Base-by-base conservation (phyloP, 2,329 filamentous ascomycete species). In the Fusarium abutilonis region DNA sequence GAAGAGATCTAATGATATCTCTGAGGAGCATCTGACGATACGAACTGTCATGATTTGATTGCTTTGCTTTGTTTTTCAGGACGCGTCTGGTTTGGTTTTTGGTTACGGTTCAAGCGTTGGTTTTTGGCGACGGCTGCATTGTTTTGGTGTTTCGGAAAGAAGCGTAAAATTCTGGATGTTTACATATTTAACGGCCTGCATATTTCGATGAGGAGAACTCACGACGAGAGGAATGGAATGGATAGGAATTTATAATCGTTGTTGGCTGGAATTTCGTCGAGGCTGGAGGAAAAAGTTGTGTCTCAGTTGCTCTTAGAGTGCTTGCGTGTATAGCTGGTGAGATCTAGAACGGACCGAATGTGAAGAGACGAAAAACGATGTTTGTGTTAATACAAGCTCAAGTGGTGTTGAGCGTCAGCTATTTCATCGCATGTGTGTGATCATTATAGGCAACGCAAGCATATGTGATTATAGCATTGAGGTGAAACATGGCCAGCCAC, bases 81-180 rank as follows among this genome's bases (percentile, higher is more conserved):
- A 35, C 39, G 47, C 19, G 34, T 29, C 17, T 58, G 23, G 9
- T 21, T 52, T 26, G 19, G 19, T 52, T 47, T 28, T 50, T 48
- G 44, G 45, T 56, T 54, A 28, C 59, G 52, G 19, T 28, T 51
- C 9, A 13, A 56, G 59, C 59, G 63, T 23, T 57, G 39, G 17
- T 43, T 41, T 34, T 41, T 36, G 32, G 31, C 26, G 10, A 14
- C 40, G 53, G 44, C 31, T 51, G 63, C 57, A 65, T 63, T 66
- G 36, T 43, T 63, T 63, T 51, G 63, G 63, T 63, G 63, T 66
- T 66, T 38, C 46, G 60, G 38, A 52, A 64, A 46, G 41, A 56
- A 31, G 56, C 31, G 21, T 28, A 42, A 28, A 46, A 34, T 42
- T 38, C 34, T 52, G 43, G 34, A 26, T 63, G 49, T 51, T 54